These are phyloP conservation scores for Sporisorium reilianum DNA, from an alignment of 1,284 basidiomycete genomes.

Conservation along the genomic window DNA sequence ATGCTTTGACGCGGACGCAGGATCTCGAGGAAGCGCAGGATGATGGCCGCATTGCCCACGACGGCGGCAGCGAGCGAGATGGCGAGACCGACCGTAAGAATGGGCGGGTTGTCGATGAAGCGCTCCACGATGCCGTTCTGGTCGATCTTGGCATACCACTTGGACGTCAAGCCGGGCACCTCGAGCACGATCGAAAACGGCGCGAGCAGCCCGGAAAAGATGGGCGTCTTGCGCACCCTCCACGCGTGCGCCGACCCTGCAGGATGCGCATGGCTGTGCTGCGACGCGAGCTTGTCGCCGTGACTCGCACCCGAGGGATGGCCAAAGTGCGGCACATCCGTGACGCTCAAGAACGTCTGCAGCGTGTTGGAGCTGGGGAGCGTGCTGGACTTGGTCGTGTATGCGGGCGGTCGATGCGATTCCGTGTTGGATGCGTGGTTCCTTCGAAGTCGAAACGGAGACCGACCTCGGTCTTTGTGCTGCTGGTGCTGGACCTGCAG, in stretches of 20 bases:
- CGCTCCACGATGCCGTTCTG: conserved; percentile 22
- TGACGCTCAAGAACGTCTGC: conserved; percentile 32
- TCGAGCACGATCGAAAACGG: conserved; percentile 84
- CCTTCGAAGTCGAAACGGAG: conserved; percentile 14
- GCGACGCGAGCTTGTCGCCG: neutral
- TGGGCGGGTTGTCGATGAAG: conserved; percentile 68
- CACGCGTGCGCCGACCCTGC: conserved; percentile 5
- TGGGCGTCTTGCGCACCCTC: conserved; percentile 56
- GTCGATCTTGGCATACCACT: conserved; percentile 58
- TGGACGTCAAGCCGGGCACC: conserved; percentile 51
- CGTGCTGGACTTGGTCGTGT: neutral
- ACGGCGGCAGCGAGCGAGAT: conserved; percentile 79
- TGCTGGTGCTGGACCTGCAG: neutral
- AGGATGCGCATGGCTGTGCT: neutral
- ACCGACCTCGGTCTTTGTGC: neutral
- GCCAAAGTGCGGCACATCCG: conserved; percentile 3
- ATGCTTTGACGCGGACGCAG: conserved; percentile 72
- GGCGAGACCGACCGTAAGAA: conserved; percentile 75
- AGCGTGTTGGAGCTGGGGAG: conserved; percentile 22
- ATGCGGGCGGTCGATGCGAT: conserved; percentile 5
- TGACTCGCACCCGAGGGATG: neutral
- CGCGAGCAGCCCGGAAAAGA: conserved; percentile 76
- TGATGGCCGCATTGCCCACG: conserved; percentile 78
- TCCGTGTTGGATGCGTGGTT: neutral
- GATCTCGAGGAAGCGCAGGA: conserved; percentile 77